These are phyloP conservation scores for Didymella glomerata DNA, from an alignment of 2,329 filamentous ascomycete species.

Conservation along the genomic window DNA sequence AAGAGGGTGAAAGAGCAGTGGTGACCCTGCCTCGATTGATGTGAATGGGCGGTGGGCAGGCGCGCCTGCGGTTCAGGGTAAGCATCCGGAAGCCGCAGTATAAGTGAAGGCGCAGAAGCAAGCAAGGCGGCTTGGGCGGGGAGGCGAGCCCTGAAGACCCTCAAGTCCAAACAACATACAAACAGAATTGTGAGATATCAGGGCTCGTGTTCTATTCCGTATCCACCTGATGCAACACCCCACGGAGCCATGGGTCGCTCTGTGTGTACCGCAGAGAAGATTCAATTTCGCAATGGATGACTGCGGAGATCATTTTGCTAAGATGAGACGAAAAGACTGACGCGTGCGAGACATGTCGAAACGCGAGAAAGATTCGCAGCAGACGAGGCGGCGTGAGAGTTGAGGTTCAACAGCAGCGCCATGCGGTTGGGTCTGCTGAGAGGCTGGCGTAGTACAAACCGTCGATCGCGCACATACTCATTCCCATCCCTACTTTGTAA, in stretches of 20 bases:
- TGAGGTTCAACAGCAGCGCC: conserved; percentile 16
- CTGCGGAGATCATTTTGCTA: conserved; percentile 8
- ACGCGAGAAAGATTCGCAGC: conserved; percentile 14
- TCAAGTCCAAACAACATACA: conserved; percentile 3
- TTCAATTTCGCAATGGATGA: not conserved
- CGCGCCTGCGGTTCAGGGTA: conserved; percentile 20
- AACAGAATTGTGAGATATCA: not conserved
- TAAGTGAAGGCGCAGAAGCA: conserved; percentile 17
- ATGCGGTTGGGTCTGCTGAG: conserved; percentile 24
- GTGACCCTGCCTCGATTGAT: conserved; percentile 5
- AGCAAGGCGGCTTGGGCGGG: conserved; percentile 2
- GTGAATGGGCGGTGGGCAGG: conserved; percentile 2
- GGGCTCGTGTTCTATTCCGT: conserved; percentile 8
- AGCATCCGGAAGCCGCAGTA: conserved; percentile 12
- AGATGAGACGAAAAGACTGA: not conserved
- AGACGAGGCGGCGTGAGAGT: conserved; percentile 17
- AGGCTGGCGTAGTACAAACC: conserved; percentile 22
- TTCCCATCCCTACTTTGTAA: not conserved
- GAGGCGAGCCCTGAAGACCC: conserved; percentile 4
- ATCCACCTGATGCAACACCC: conserved; percentile 13
- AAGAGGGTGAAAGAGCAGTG: conserved; percentile 5
- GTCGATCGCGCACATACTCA: conserved; percentile 4
- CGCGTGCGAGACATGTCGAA: conserved; percentile 12
- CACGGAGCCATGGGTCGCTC: conserved; percentile 8
- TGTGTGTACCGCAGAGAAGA: conserved; percentile 11